These are phyloP conservation scores for Pelargonium nanum DNA, from an alignment of 345 rosid species.

Conservation along the genomic window DNA sequence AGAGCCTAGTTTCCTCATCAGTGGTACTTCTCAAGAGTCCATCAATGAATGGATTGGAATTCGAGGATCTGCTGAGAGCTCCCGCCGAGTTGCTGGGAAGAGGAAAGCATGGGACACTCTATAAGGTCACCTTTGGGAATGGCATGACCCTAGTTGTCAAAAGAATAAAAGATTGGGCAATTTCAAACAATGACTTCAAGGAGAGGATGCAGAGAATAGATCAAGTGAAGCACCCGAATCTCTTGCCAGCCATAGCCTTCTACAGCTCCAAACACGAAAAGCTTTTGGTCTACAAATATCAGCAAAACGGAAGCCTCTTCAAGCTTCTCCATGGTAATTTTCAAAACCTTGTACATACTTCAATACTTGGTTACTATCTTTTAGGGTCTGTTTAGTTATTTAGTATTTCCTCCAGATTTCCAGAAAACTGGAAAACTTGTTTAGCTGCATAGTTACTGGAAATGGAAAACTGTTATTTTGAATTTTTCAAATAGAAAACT, in stretches of 20 bases:
- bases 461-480: no score
- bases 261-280: constrained; percentile 43
- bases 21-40: constrained; percentile 41
- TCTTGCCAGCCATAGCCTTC: constrained; percentile 41
- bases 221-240: constrained; percentile 39
- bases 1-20: constrained; percentile 30
- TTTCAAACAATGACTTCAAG: constrained; percentile 29
- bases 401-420: no score
- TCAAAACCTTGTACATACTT: no score
- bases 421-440: no score
- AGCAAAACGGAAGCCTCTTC: constrained; percentile 42
- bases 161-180: constrained; percentile 52
- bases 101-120: constrained; percentile 45
- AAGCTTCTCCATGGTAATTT: constrained; percentile 45
- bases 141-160: constrained; percentile 38
- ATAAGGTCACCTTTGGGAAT: constrained; percentile 31
- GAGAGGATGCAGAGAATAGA: constrained; percentile 40
- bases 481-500: no score
- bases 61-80: constrained; percentile 48
- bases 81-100: constrained; percentile 55
- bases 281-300: constrained; percentile 46
- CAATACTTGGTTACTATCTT: no score
- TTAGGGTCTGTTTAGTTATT: no score
- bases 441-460: no score
- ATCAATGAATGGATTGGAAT: constrained; percentile 25